phyloP scores from a whole-genome alignment of 805 yeast species.

The Diddensiella transvaalensis region DNA sequence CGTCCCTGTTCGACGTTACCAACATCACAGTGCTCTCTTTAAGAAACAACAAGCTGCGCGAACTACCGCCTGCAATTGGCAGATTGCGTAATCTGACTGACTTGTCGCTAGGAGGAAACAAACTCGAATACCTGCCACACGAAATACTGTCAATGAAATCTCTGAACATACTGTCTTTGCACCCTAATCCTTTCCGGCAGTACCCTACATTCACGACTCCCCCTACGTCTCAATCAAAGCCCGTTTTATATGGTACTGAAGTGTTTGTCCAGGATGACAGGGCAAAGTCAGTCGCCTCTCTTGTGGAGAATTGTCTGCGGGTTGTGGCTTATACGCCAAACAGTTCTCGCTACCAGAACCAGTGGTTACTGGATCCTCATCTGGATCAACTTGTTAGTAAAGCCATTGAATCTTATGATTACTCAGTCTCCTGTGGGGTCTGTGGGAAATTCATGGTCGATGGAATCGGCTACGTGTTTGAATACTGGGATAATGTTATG shows the following conservation, averaged over 20 bases:
- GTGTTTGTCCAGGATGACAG: background rate
- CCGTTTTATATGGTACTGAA: background rate
- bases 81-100: constrained; percentile 31
- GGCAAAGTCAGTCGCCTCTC: background rate
- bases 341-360: constrained; percentile 17
- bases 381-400: constrained; percentile 18
- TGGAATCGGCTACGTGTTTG: constrained; percentile 28
- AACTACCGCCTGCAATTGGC: constrained; percentile 34
- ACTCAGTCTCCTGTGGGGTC: constrained; percentile 29
- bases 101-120: constrained; percentile 36
- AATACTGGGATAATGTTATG: constrained; percentile 33
- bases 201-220: constrained; percentile 6
- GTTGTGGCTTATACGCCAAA: constrained; percentile 2
- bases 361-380: constrained; percentile 22
- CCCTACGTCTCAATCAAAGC: background rate
- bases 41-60: constrained; percentile 32
- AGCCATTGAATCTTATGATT: constrained; percentile 21
- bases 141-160: constrained; percentile 32
- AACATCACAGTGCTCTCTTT: constrained; percentile 35
- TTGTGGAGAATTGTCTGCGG: constrained; percentile 12
- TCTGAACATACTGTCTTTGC: constrained; percentile 31
- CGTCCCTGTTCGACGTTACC: constrained; percentile 31
- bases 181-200: constrained; percentile 34
- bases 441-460: constrained; percentile 27
- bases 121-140: constrained; percentile 33